Evolutionary conservation across 768 basidiomycete species (phyloP), one percentile per base, ranked within the genome.

Genomic region (Mycena albidolilacea): DNA sequence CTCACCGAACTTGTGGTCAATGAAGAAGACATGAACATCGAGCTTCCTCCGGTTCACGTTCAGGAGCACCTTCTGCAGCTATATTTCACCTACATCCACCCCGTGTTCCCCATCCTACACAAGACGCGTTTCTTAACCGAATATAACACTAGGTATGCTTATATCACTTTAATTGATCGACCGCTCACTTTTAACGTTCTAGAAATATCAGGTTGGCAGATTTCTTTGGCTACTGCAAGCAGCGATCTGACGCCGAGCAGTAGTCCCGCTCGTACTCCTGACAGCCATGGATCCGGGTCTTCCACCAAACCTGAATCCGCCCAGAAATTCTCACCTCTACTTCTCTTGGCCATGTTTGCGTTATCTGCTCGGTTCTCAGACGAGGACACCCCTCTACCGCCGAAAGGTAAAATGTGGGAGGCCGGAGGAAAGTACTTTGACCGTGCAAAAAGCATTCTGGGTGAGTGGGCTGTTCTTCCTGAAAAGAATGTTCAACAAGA

Each of bases 1-100:
- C 81, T 82, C 37, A 72, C 80, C 15, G 78, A 81, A 48, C 81
- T 84, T 23, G 83, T 30, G 30, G 30, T 85, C 14, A 81, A 84
- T 21, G 89, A 89, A 57, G 83, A 87, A 52, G 83, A 81, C 50
- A 73, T 87, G 54, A 79, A 85, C 48, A 84, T 89, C 43, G 82
- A 81, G 15, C 81, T 97, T 50, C 95, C 95, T 17, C 85, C 92
- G 37, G 77, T 85, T 23, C 85, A 87, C 19, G 82, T 89, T 43
- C 95, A 95, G 80, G 89, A 93, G 69, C 88, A 86, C 48, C 85
- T 97, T 5, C 80, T 97, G 62, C 87, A 89, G 41, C 83, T 95
- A 9, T 97, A 95, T 80, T 96, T 96, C 82, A 89, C 89, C 12
- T 93, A 95, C 77, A 91, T 93, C 39, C 95, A 97, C 76, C 95